Percentiles rank a stretch among this genome's conserved stretches.
phyloP scores from a whole-genome alignment of 176 grass and related monocot genomes.

The Lolium rigidum region DNA sequence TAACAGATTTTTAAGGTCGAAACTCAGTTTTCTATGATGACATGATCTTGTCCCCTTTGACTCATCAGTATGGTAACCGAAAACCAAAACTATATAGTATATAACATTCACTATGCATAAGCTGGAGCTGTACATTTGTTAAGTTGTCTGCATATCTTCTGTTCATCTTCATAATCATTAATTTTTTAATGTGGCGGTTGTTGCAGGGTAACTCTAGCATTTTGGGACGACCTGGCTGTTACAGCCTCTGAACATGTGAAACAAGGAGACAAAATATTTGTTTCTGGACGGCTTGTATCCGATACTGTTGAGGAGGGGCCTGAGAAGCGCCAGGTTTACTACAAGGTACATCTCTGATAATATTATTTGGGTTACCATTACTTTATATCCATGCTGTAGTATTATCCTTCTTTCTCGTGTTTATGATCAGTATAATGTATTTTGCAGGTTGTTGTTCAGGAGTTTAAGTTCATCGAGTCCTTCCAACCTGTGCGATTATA shows the following conservation, averaged over 20 bases:
- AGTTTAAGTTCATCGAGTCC: conserved; percentile 80
- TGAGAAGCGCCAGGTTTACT: conserved; percentile 68
- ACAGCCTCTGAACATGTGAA: conserved; percentile 80
- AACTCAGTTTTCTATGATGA: not conserved
- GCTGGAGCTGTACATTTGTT: not conserved
- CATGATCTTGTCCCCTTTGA: conserved; percentile 9
- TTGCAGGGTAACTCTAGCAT: conserved; percentile 78
- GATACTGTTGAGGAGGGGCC: conserved; percentile 73
- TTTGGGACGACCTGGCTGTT: conserved; percentile 93
- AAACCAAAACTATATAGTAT: not conserved
- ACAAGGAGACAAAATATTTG: conserved; percentile 70
- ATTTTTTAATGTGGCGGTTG: not conserved
- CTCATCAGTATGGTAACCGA: not conserved
- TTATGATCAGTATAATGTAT: conserved; percentile 20
- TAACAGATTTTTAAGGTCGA: not conserved
- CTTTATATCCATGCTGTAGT: conserved; percentile 27
- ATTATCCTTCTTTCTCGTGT: conserved; percentile 14
- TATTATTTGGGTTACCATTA: not conserved
- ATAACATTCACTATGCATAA: not conserved
- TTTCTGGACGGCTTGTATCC: conserved; percentile 86
- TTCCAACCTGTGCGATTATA: conserved; percentile 66
- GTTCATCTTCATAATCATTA: not conserved
- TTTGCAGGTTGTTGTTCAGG: conserved; percentile 79
- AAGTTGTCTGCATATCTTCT: not conserved
- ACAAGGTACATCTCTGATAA: conserved; percentile 68